Conservation (phyloP, 148 eudicot species). For the Spergularia bocconei region DNA sequence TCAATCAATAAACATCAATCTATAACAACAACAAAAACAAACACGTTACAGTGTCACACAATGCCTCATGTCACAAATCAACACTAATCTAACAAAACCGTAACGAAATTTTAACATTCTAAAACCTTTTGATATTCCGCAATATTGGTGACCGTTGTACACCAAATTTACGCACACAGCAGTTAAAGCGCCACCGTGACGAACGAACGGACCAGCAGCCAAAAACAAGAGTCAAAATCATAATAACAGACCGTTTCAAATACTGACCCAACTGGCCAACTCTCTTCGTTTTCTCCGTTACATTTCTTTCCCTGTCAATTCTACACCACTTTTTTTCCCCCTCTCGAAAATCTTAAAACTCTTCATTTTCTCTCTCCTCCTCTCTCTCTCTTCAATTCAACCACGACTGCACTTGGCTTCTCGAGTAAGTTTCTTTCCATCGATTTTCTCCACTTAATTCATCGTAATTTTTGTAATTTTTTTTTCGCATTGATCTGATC, state of each 20-base stretch:
- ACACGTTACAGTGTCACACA: no score
- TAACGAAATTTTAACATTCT: no score
- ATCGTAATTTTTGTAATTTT: background rate
- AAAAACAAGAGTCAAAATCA: background rate
- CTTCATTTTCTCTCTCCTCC: conserved; percentile 1
- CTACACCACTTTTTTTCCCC: background rate
- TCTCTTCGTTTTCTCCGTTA: conserved; percentile 33
- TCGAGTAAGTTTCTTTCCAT: background rate
- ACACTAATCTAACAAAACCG: no score
- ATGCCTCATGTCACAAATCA: no score
- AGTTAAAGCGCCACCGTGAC: no score
- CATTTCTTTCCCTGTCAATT: background rate
- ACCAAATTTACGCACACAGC: no score
- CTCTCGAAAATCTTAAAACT: background rate
- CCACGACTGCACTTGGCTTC: background rate
- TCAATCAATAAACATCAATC: no score
- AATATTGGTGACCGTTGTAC: no score
- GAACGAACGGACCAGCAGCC: background rate
- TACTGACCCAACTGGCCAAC: conserved; percentile 19
- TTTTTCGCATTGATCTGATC: background rate
- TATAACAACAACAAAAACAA: no score
- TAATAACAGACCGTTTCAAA: conserved; percentile 24
- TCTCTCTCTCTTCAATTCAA: background rate
- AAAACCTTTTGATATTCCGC: no score
- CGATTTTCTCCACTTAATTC: background rate